phyloP scores from a whole-genome alignment of 768 basidiomycete species.

The Lactarius vividus region DNA sequence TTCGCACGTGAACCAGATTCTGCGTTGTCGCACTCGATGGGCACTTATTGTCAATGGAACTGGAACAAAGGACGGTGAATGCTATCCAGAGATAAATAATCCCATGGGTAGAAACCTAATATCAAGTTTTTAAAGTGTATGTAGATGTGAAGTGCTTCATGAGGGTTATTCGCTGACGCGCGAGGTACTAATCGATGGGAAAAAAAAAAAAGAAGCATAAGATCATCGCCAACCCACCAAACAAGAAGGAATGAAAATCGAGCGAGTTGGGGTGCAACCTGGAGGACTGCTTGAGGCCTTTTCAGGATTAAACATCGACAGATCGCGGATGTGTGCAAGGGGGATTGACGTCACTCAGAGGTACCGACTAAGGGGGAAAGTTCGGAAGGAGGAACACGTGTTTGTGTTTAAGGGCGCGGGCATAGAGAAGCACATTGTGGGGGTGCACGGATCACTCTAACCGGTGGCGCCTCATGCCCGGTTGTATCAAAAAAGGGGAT shows the following conservation, averaged over 20 bases:
- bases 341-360: not conserved
- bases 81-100: too few species aligned
- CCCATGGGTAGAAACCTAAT: not conserved
- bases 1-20: not conserved
- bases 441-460: not conserved
- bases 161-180: not conserved
- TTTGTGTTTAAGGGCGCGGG: not conserved
- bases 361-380: not conserved
- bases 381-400: slow-evolving; percentile 7
- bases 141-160: not conserved
- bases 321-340: too few species aligned
- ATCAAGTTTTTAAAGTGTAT: not conserved
- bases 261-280: not conserved
- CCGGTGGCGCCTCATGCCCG: slow-evolving; percentile 11
- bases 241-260: not conserved
- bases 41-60: not conserved
- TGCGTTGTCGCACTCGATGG: not conserved
- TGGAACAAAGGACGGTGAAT: not conserved
- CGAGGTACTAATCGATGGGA: not conserved
- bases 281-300: not conserved
- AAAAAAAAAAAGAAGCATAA: not conserved
- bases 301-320: not conserved
- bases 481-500: slow-evolving; percentile 9
- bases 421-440: not conserved
- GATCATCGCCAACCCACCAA: not conserved